A percentile compares a stretch with the other conserved stretches of the same genome.
phyloP scores from a whole-genome alignment of 805 yeast species.

The Yarrowia sp. region DNA sequence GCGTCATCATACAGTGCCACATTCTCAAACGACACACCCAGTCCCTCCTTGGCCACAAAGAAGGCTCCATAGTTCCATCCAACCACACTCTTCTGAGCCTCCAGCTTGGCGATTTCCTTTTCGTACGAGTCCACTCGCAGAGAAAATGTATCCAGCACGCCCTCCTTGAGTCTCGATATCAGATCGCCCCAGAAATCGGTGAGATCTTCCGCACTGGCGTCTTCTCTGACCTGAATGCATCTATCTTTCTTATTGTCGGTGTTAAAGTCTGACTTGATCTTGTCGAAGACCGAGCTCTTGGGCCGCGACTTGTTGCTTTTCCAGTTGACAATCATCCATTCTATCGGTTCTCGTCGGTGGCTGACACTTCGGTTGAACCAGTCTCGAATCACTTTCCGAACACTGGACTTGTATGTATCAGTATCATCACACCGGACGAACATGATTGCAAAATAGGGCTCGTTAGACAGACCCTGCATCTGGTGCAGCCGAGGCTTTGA shows the following conservation, averaged over 20 bases:
- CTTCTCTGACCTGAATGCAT: conserved; percentile 48
- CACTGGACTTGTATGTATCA: conserved; percentile 79
- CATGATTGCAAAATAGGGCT: conserved; percentile 70
- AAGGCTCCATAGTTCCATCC: conserved; percentile 58
- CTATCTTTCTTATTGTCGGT: conserved; percentile 50
- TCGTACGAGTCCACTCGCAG: conserved; percentile 55
- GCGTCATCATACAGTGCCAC: conserved; percentile 70
- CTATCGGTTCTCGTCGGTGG: conserved; percentile 56
- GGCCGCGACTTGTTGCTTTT: conserved; percentile 51
- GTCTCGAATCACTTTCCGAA: conserved; percentile 79
- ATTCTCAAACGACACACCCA: conserved; percentile 61
- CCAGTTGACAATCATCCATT: conserved; percentile 67
- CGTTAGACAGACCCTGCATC: conserved; percentile 52
- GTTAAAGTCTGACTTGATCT: conserved; percentile 61
- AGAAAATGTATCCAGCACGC: conserved; percentile 62
- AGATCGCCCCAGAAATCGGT: conserved; percentile 61
- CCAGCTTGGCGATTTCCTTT: conserved; percentile 52
- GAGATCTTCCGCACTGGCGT: conserved; percentile 41
- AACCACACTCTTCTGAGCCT: conserved; percentile 49
- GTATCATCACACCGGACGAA: conserved; percentile 68
- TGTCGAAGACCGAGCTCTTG: conserved; percentile 60
- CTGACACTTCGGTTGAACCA: conserved; percentile 66
- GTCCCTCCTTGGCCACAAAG: conserved; percentile 57
- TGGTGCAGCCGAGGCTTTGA: conserved; percentile 48
- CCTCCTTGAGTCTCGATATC: conserved; percentile 55